These are phyloP conservation scores for Mrakiaceae sp. DNA, from an alignment of 1,284 basidiomycete species.

Conservation along the genomic window DNA sequence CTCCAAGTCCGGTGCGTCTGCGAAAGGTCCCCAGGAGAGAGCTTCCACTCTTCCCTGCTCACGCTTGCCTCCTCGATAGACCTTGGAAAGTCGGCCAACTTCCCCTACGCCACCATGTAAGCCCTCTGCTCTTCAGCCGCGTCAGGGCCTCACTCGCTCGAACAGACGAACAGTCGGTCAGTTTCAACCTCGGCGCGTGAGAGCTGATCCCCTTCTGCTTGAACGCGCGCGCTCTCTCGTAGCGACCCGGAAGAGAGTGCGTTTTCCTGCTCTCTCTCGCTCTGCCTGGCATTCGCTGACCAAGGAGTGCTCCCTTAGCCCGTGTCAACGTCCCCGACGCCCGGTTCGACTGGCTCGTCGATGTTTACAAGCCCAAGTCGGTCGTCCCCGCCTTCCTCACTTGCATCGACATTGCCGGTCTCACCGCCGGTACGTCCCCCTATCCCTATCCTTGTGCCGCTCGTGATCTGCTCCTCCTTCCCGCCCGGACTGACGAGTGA, in stretches of 20 bases:
- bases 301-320: conserved; percentile 39
- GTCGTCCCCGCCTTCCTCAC: conserved; percentile 91
- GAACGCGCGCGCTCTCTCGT: background rate
- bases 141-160: too few relatives aligned
- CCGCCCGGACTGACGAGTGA: conserved; percentile 3
- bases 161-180: too few relatives aligned
- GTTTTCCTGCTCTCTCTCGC: conserved; percentile 6
- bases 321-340: conserved; percentile 94
- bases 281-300: background rate
- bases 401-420: conserved; percentile 96
- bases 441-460: background rate
- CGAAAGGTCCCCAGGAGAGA: background rate
- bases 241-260: conserved; percentile 55
- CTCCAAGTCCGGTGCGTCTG: conserved; percentile 63
- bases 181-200: too few relatives aligned
- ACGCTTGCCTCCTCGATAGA: conserved; percentile 41
- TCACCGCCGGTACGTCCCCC: conserved; percentile 61
- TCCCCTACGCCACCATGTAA: conserved; percentile 88
- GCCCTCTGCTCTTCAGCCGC: conserved; percentile 10
- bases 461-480: background rate
- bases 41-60: background rate
- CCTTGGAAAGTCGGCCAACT: conserved; percentile 96
- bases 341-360: conserved; percentile 89
- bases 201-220: too few relatives aligned
- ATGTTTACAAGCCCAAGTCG: conserved; percentile 78